Evolutionary conservation across 2,329 filamentous ascomycete species (phyloP), one percentile per base, ranked within the genome.

Genomic region (Chaetomiaceae sp.): DNA sequence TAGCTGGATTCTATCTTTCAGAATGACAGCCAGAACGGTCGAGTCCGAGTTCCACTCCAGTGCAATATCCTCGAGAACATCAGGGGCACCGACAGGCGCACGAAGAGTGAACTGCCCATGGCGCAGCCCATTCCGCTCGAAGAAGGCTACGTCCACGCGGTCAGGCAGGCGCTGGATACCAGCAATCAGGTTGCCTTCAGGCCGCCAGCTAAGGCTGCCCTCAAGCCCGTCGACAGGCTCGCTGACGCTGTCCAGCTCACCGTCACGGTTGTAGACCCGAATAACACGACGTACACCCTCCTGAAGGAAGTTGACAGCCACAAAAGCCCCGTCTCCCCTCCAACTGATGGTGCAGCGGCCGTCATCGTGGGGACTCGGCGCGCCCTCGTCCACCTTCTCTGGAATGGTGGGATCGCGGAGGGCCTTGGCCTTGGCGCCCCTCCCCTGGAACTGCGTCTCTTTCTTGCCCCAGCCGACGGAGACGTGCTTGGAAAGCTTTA

Each of bases 401-500:
- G 94, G 94, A 61, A 99, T 89, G 9, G 94, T 99, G 15, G 94
- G 94, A 69, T 99, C 94, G 50, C 89, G 82, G 59, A 97, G 75
- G 19, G 91, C 91, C 72, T 83, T 84, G 49, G 91, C 91, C 72
- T 83, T 84, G 53, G 91, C 92, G 58, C 91, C 84, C 64, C 89
- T 90, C 47, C 94, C 94, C 66, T 96, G 89, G 69, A 99, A 99
- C 69, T 99, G 94, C 0, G 94, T 99, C 72, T 99, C 94, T 67
- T 88, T 90, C 75, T 97, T 97, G 55, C 94, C 94, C 94, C 94
- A 99, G 46, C 94, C 94, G 20, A 99, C 92, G 19, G 91, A 95
- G 53, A 96, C 94, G 74, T 96, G 91, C 68, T 87, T 94, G 23
- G 88, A 97, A n/a, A 84, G 82, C 63, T 87, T 87, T 59, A 95